Base-by-base conservation (phyloP, 176 grass and related monocot genomes). In the Oryza coarctata region DNA sequence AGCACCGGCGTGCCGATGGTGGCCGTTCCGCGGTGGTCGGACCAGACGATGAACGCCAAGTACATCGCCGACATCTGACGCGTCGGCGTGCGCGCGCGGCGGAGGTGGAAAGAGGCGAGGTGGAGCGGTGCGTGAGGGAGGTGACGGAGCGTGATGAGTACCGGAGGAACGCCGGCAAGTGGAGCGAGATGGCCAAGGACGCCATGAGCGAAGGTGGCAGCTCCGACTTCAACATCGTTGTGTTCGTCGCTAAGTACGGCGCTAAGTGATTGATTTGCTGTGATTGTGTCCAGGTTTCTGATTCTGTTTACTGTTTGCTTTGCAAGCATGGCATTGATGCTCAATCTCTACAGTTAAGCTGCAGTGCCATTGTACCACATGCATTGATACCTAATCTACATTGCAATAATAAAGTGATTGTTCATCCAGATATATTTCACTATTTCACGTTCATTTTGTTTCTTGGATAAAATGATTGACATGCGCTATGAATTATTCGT, bases 101-200 rank as follows among this genome's bases (percentile, higher is more conserved):
- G 35, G 26, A 39, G 36, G 67, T 91, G 64, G 9, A 25, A 43
- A 91, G 73, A 75, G 26, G 39, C 17, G 83, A 88, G 82, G 49
- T 94, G 4, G 80, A 78, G 78, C 61, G 82, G 55, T 83, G 88
- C 40, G 25, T 94, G 25, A 84, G 62, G 73, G 88, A 90, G 40
- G 82, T 90, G 77, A 94, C 86, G 88, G 34, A 73, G 28, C 61
- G 80, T 18, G 47, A 86, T 10, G 74, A 55, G 36, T 80, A 77
- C 57, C 34, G 52, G 50, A 32, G 35, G 47, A 93, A 88, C 67
- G 76, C 85, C 4, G 26, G 8, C 22, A 79, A 83, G 75, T 87
- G 60, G 70, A 43, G 75, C 65, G 58, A 85, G 55, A 44, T 44
- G 66, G 86, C 82, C 1, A 82, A 63, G 78, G 65, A 41, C 10